These are phyloP conservation scores for Russula dissimulans DNA, from an alignment of 768 basidiomycete species.

Conservation along the genomic window DNA sequence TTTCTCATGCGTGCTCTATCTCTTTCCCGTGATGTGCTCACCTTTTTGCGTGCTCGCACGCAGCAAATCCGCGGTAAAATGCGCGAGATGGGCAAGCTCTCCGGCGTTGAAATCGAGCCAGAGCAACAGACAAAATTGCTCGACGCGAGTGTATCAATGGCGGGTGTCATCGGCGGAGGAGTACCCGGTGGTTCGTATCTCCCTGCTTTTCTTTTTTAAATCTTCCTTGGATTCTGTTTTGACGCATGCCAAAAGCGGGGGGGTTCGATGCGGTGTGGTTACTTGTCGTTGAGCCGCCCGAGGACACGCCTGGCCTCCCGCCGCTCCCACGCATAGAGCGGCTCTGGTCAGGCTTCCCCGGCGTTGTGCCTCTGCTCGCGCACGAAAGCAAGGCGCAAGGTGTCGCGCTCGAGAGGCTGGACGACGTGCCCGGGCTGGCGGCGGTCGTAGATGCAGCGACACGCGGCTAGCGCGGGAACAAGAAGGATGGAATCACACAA, in stretches of 20 bases:
- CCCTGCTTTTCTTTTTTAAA: not conserved
- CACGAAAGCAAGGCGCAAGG: constrained; percentile 63
- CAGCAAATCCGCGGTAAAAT: constrained; percentile 73
- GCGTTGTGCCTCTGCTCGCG: constrained; percentile 65
- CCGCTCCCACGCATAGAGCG: constrained; percentile 56
- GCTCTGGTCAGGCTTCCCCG: constrained; percentile 56
- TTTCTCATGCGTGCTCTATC: constrained; percentile 2
- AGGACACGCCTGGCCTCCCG: constrained; percentile 33
- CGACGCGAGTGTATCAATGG: constrained; percentile 62
- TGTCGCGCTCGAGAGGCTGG: constrained; percentile 51
- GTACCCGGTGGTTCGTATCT: constrained; percentile 83
- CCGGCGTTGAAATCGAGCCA: constrained; percentile 87
- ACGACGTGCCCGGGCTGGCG: constrained; percentile 24
- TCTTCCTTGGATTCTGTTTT: not conserved
- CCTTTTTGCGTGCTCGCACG: not conserved
- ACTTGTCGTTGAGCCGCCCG: constrained; percentile 56
- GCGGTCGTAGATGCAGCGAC: not conserved
- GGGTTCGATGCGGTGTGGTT: constrained; percentile 98
- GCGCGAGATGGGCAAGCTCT: constrained; percentile 71
- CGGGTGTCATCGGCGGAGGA: constrained; percentile 88
- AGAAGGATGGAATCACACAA: not conserved
- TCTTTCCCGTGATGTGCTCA: not conserved
- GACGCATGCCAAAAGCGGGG: constrained; percentile 54
- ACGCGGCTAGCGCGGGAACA: not conserved
- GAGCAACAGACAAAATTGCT: constrained; percentile 76